Base-by-base conservation (phyloP, 331 rosid species). In the Acacia concinna region DNA sequence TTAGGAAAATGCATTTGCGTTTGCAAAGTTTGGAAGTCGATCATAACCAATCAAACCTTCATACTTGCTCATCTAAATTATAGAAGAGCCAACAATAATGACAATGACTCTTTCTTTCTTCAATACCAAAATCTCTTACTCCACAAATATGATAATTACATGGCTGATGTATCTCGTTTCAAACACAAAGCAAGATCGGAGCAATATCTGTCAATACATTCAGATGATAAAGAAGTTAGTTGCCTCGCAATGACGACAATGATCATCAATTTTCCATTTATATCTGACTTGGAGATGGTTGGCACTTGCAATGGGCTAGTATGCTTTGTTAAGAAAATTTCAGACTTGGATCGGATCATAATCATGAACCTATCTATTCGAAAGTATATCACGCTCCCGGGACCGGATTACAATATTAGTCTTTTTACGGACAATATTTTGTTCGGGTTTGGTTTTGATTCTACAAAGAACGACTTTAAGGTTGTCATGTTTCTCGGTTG, bases 371-470 rank as follows among this genome's bases (percentile, higher is more conserved):
- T n/a, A 4, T 7, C 57, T 51, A 51, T 51, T 51, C 23, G 57
- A 51, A 51, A 51, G 7, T 51, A 1, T 20, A 20, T 49, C 23
- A 4, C 2, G 7, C 7, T 47, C 4, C 21, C 56, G 21, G 2
- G 18, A 11, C 43, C 11, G 6, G 43, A 40, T 40, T 5, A 35
- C n/a, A n/a, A n/a, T n/a, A 32, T 1, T 32, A 2, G 34, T 32
- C 41, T 37, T 37, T 37, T 4, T 40, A 1, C 1, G 13, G 37
- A 1, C 18, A 0, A 17, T 15, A 17, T 30, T 5, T 1, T 14
- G 6, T 30, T 40, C 27, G 85, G 82, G 1, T 82, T 82, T 21
- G 71, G 79, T 5, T 64, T 59, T 65, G 75, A 82, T 77, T 64
- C 65, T 30, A 31, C 1, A 13, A 34, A 32, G 5, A 32, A 65